Conservation (phyloP, 352 stramenopile genomes). For the Pythium folliculosum region DNA sequence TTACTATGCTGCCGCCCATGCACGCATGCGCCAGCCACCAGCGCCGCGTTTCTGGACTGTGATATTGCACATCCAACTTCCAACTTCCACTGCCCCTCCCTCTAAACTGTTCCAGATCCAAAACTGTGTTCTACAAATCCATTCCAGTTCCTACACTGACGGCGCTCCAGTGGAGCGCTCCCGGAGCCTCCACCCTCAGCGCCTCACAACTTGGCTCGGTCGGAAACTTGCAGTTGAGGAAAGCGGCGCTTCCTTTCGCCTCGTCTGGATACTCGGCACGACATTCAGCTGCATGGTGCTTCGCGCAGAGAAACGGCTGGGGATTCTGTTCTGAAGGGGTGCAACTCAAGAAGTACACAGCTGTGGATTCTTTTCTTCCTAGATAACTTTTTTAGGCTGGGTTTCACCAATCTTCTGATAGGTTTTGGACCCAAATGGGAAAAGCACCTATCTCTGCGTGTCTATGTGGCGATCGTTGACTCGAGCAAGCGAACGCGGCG, state of each 20-base stretch:
- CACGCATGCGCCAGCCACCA: not conserved
- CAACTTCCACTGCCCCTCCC: not conserved
- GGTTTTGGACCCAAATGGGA: not conserved
- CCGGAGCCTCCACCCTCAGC: too few species aligned
- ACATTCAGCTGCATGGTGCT: not conserved
- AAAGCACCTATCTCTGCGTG: not conserved
- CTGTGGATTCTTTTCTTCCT: not conserved
- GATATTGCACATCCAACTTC: conserved; percentile 4
- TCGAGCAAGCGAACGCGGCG: not conserved
- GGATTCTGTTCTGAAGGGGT: not conserved
- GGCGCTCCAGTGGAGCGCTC: too few species aligned
- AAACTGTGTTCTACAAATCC: not conserved
- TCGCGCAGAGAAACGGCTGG: too few species aligned
- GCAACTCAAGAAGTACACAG: not conserved
- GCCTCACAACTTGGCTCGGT: too few species aligned
- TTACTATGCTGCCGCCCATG: not conserved
- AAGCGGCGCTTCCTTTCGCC: not conserved
- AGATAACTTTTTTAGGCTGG: not conserved
- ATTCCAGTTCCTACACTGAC: not conserved
- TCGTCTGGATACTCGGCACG: not conserved
- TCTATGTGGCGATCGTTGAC: conserved; percentile 18
- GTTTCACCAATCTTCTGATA: conserved; percentile 3
- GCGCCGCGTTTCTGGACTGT: not conserved
- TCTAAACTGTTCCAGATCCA: not conserved
- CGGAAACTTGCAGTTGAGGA: not conserved